phyloP scores from a whole-genome alignment of 768 basidiomycete species.

The Leccinellum albellum region DNA sequence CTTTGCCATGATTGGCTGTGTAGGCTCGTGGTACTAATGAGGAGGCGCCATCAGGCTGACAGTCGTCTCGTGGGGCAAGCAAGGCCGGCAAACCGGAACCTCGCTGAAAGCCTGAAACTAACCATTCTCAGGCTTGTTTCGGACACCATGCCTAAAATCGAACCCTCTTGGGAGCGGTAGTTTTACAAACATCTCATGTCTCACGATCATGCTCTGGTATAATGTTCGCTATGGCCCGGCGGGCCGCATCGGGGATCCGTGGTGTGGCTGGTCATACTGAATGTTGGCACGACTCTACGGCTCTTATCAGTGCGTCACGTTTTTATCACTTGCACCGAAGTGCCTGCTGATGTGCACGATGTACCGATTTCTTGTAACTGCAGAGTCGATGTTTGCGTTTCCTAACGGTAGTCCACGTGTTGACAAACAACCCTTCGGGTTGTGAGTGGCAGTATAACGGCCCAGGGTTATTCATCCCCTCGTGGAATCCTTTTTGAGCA shows the following conservation, averaged over 20 bases:
- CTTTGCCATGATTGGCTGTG: too few species aligned
- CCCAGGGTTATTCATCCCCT: neutral
- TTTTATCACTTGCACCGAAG: neutral
- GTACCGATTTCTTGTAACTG: neutral
- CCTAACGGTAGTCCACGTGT: neutral
- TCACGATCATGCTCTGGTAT: neutral
- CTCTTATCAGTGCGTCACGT: neutral
- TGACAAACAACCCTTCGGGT: neutral
- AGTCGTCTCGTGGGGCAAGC: conserved; percentile 21
- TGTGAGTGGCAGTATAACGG: neutral
- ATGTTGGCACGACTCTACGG: neutral
- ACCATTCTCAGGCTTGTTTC: too few species aligned
- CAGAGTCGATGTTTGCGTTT: neutral
- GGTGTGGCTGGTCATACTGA: neutral
- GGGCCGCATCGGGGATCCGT: too few species aligned
- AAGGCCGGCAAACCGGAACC: conserved; percentile 3
- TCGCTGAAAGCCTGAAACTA: neutral
- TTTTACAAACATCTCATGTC: neutral
- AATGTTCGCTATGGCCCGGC: neutral
- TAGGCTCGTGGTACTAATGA: too few species aligned
- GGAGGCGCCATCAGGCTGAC: too few species aligned
- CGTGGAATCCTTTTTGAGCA: neutral
- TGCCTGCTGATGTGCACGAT: neutral
- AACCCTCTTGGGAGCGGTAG: neutral
- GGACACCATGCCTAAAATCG: too few species aligned